These are phyloP conservation scores for Microbotryum silenes-acaulis DNA, from an alignment of 1,284 basidiomycete species.

Conservation along the genomic window DNA sequence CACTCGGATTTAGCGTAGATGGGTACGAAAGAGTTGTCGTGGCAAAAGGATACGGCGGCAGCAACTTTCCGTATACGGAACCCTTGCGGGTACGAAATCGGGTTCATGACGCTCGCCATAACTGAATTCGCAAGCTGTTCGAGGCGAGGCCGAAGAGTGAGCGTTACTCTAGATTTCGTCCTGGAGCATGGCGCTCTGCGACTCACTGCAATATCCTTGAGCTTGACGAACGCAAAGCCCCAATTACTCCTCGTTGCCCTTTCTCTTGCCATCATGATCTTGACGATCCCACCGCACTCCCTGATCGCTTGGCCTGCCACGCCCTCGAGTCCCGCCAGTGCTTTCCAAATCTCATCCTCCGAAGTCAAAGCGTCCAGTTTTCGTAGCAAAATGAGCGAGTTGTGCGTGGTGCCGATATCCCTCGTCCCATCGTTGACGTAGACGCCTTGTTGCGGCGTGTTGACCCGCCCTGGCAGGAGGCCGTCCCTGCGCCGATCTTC, in stretches of 20 bases:
- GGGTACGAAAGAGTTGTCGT: conserved; percentile 35
- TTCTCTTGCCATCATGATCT: conserved; percentile 79
- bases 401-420: conserved; percentile 73
- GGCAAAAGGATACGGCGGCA: conserved; percentile 31
- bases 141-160: conserved; percentile 47
- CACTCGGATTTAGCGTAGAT: conserved; percentile 32
- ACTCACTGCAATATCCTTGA: conserved; percentile 65
- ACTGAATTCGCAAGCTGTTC: conserved; percentile 30
- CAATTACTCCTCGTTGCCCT: conserved; percentile 71
- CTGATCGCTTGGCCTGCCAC: conserved; percentile 59
- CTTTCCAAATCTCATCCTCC: conserved; percentile 44
- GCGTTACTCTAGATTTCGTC: background rate
- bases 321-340: conserved; percentile 42
- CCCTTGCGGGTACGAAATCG: conserved; percentile 29
- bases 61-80: conserved; percentile 32
- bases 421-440: conserved; percentile 75
- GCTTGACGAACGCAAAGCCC: conserved; percentile 87
- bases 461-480: conserved; percentile 29
- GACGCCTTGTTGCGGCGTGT: conserved; percentile 46
- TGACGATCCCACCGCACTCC: conserved; percentile 70
- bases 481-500: conserved; percentile 39
- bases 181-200: background rate
- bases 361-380: conserved; percentile 79
- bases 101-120: conserved; percentile 28
- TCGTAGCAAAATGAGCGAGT: conserved; percentile 66